Evolutionary conservation across 345 rosid genomes (phyloP).

Genomic region (Odontarrhena argentea): DNA sequence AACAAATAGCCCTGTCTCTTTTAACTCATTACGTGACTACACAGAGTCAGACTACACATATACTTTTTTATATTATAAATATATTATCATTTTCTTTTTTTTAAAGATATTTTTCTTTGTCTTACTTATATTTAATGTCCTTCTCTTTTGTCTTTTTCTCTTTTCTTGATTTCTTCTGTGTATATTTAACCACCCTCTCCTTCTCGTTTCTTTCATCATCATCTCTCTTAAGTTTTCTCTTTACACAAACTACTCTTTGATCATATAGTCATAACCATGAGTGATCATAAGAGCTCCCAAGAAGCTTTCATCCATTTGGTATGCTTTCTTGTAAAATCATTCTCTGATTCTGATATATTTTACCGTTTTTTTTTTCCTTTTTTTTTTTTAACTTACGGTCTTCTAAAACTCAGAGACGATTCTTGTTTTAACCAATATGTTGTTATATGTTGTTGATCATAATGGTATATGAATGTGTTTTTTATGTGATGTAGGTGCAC

Average conservation of each 20-base stretch:
- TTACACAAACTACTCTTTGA: background rate
- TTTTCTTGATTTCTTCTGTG: constrained; percentile 9
- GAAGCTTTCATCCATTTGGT: constrained; percentile 74
- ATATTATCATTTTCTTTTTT: constrained; percentile 6
- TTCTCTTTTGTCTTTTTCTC: background rate
- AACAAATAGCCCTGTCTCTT: constrained; percentile 5
- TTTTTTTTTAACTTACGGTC: too few species aligned
- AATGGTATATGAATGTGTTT: background rate
- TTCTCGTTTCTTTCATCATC: constrained; percentile 25
- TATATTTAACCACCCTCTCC: constrained; percentile 16
- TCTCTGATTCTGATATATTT: constrained; percentile 2
- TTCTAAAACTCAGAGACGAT: too few species aligned
- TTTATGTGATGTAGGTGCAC: constrained; percentile 44
- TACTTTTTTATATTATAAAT: background rate
- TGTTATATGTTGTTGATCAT: too few species aligned
- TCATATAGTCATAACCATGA: constrained; percentile 40
- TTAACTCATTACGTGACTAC: constrained; percentile 26
- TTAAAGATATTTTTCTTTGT: background rate
- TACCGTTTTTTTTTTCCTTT: too few species aligned
- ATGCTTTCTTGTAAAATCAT: background rate
- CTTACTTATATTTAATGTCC: constrained; percentile 20
- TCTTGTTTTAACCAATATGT: too few species aligned
- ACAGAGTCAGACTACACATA: background rate
- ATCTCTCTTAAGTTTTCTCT: constrained; percentile 13
- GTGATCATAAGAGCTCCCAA: constrained; percentile 47